Base-by-base conservation (phyloP, 768 basidiomycete genomes). In the Rhodosporidiobolus odoratus region DNA sequence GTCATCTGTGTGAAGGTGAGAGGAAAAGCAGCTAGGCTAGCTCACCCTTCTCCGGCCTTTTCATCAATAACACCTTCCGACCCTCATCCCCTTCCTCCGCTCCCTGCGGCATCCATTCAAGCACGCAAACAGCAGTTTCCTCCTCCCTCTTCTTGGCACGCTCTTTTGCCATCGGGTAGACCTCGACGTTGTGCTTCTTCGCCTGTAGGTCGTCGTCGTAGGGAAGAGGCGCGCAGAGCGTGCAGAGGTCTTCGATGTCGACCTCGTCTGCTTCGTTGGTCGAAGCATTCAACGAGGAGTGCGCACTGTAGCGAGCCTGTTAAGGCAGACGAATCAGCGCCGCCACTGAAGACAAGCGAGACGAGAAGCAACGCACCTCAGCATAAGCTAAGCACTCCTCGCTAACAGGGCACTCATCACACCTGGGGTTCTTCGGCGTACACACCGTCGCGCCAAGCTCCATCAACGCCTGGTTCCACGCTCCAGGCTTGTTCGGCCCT, bases 361-460 rank as follows among this genome's bases (percentile, higher is more conserved):
- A 27, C 15, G 25, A 30, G 16, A 27, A 19, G 17, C n/a, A 53
- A 23, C 76, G 53, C 57, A 81, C 80, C 76, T 82, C 80, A 6
- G 75, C 71, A 59, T 88, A 88, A 2, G 89, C 93, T 25, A 82
- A 80, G 76, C 94, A 98, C 81, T 85, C 84, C 30, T 81, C 70
- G 57, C 79, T 84, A 53, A 97, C 74, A 27, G 92, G 91, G 79
- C 94, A 97, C 25, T 80, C 76, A 25, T 75, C 80, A 76, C 94
- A 97, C 27, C 81, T 79, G 16, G 94, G 94, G 71, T 89, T 86
- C 70, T 86, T 87, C 35, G 89, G 74, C 23, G 75, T 92, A 81
- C 94, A 98, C 4, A 96, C 85, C 5, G 92, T 95, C 78, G 90
- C 90, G 58, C 94, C 94, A 12, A 97, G 86, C 78, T 98, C 94